These are phyloP conservation scores for Basidiobolus meristosporus DNA, from an alignment of 371 early-diverging fungal species.

Conservation along the genomic window DNA sequence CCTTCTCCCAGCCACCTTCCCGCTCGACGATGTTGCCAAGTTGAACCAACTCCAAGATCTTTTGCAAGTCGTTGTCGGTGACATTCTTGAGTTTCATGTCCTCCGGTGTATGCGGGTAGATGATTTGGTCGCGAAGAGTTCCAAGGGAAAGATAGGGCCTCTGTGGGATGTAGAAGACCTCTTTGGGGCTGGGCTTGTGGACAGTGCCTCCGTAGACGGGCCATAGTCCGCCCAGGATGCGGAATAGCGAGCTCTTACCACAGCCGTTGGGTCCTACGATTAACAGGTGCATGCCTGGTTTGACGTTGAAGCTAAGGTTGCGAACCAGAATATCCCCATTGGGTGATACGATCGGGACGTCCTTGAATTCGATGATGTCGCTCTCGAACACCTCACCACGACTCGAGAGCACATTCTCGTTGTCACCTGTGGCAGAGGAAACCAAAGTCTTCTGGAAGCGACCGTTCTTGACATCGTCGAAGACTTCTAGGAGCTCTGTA, in stretches of 20 bases:
- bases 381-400: conserved; percentile 47
- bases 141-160: conserved; percentile 88
- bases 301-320: conserved; percentile 67
- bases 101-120: conserved; percentile 59
- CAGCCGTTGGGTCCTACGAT: conserved; percentile 96
- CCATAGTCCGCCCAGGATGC: conserved; percentile 91
- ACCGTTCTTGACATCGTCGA: conserved; percentile 61
- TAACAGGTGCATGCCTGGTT: conserved; percentile 75
- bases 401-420: conserved; percentile 31
- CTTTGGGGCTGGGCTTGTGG: conserved; percentile 48
- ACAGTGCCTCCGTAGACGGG: conserved; percentile 79
- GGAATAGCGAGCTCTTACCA: conserved; percentile 84
- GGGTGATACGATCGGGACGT: conserved; percentile 89
- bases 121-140: conserved; percentile 85
- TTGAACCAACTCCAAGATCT: conserved; percentile 55
- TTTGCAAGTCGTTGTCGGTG: conserved; percentile 44
- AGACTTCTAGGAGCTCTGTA: conserved; percentile 51
- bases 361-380: conserved; percentile 65
- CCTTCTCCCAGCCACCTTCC: conserved; percentile 77
- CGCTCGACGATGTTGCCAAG: conserved; percentile 58
- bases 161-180: conserved; percentile 94
- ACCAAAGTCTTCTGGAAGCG: conserved; percentile 41
- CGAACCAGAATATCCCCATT: conserved; percentile 90
- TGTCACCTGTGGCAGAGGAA: conserved; percentile 28
- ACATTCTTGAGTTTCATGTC: conserved; percentile 36